phyloP scores from a whole-genome alignment of 2,329 filamentous ascomycete species.

The Alternaria metachromatica region DNA sequence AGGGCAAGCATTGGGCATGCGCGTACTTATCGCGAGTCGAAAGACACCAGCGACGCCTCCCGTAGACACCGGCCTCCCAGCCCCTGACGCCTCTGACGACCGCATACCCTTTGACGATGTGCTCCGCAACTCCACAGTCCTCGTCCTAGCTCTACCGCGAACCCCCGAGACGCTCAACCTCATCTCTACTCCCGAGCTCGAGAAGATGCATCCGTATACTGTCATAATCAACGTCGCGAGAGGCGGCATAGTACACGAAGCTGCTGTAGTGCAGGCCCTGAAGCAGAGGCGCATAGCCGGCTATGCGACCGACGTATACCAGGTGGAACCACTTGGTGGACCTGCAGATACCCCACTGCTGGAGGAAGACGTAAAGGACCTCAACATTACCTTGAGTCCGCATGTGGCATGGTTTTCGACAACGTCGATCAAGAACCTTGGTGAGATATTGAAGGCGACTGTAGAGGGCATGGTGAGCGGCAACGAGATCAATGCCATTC shows the following conservation, averaged over 20 bases:
- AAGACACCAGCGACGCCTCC: constrained; percentile 21
- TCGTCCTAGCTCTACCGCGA: constrained; percentile 47
- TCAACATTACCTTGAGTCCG: constrained; percentile 60
- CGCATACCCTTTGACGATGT: constrained; percentile 49
- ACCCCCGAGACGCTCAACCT: constrained; percentile 42
- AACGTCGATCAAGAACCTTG: constrained; percentile 56
- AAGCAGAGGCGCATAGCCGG: constrained; percentile 55
- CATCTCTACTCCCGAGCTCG: constrained; percentile 51
- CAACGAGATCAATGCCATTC: constrained; percentile 49
- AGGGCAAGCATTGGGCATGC: constrained; percentile 57
- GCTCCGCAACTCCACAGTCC: constrained; percentile 46
- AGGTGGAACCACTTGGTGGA: constrained; percentile 54
- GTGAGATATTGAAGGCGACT: constrained; percentile 53
- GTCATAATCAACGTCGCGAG: constrained; percentile 59
- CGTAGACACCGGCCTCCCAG: constrained; percentile 8
- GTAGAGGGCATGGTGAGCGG: constrained; percentile 56
- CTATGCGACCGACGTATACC: constrained; percentile 60
- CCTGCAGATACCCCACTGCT: constrained; percentile 53
- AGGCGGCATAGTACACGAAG: constrained; percentile 60
- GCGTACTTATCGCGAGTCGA: constrained; percentile 57
- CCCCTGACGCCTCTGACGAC: constrained; percentile 20
- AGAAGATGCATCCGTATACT: constrained; percentile 53
- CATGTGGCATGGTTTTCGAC: constrained; percentile 63
- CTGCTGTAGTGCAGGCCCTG: constrained; percentile 55
- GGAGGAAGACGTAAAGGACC: constrained; percentile 51